Evolutionary conservation across 495 filamentous ascomycete species (phyloP), one percentile per base, ranked within the genome.

Genomic region (Corynascus novoguineensis): DNA sequence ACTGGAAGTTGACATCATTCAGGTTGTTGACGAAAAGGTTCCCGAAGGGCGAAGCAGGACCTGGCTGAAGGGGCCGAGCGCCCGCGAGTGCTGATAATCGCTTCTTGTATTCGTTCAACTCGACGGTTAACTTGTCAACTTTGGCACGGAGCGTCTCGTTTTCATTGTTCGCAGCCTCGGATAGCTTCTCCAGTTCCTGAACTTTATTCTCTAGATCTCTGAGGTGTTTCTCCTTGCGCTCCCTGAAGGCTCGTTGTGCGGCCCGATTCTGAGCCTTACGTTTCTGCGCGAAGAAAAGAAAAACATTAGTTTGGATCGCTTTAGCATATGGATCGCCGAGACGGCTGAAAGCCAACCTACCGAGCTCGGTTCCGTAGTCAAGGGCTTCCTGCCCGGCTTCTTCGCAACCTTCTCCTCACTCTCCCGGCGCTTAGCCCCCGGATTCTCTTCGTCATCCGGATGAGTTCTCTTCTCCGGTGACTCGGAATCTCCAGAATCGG

Each of bases 231-330:
- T 99, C 93, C 75, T 99, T 99, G 46, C 93, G 88, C 69, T 99
- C 93, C 24, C 93, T 82, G 82, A 99, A 99, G 7, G 93, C 93
- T 40, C 93, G 83, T 73, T 99, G 93, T 27, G 93, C 93, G 1
- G 95, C 93, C 56, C 93, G 86, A 63, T 99, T 99, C 68, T 99
- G 93, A 11, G 95, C 93, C 74, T 99, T 99, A 61, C 93, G 89
- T 77, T 99, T 99, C 92, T 97, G 63, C 55, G 24, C n/a, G n/a
- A n/a, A n/a, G n/a, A n/a, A n/a, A n/a, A n/a, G n/a, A n/a, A 47
- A 10, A 44, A 35, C 34, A 71, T 88, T 71, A 85, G 81, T 68
- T n/a, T n/a, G n/a, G 44, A 63, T 46, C 22, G 44, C n/a, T n/a
- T 31, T 12, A 11, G 28, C 1, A 6, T 0, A 37, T 15, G 4